Conservation (phyloP, 208 protist species). For the Trypanosoma brucei region DNA sequence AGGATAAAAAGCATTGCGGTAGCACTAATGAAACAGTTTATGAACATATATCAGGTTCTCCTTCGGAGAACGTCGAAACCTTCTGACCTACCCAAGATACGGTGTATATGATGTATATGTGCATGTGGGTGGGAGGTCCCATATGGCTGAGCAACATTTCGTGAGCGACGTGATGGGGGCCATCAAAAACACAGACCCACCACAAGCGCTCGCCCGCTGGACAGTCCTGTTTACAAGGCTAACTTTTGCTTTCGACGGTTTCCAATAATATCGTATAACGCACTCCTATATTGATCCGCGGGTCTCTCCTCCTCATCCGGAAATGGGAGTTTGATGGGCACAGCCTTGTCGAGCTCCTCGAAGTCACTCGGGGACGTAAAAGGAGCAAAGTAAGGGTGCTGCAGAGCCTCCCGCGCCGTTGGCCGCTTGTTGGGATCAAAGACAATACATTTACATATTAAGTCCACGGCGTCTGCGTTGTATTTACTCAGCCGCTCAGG, state of each 20-base stretch:
- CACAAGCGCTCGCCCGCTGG: no score
- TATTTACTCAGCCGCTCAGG: conserved; percentile 65
- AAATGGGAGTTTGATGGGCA: conserved; percentile 53
- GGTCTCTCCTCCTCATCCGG: conserved; percentile 58
- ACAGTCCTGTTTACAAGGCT: background rate
- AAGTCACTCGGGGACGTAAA: conserved; percentile 58
- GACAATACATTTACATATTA: conserved; percentile 79
- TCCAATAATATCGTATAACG: conserved; percentile 58
- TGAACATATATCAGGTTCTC: no score
- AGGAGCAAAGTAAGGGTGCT: conserved; percentile 83
- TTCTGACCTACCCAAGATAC: no score
- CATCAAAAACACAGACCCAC: no score
- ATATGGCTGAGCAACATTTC: no score
- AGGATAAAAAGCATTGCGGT: no score
- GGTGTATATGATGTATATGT: no score
- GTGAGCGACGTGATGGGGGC: no score
- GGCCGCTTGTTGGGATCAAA: conserved; percentile 86
- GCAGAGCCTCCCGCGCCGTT: conserved; percentile 77
- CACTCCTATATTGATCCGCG: conserved; percentile 65
- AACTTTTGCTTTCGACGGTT: conserved; percentile 24
- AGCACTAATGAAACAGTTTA: no score
- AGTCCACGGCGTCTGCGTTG: conserved; percentile 76
- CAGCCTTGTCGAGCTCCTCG: conserved; percentile 27
- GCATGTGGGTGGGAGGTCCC: no score
- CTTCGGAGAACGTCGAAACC: no score